Conservation (phyloP, 176 grass and related monocot species). For the Triticum aestivum region DNA sequence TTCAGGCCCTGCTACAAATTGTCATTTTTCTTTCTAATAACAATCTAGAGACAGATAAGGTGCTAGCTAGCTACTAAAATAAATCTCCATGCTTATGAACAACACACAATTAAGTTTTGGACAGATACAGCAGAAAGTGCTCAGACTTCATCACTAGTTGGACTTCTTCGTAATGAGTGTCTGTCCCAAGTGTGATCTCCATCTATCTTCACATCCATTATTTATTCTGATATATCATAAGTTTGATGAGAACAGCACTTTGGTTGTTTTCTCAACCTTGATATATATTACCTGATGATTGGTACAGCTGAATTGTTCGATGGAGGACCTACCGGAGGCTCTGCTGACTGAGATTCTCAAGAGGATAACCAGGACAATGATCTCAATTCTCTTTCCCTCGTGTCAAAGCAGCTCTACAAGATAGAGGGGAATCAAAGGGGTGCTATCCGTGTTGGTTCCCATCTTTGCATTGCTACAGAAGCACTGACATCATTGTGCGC, state of each 20-base stretch:
- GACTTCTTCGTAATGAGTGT: too few species aligned
- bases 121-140: too few species aligned
- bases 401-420: slow-evolving; percentile 35
- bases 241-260: neutral
- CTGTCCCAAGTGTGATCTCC: too few species aligned
- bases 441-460: neutral
- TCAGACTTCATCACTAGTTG: too few species aligned
- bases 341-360: slow-evolving; percentile 47
- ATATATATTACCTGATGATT: neutral
- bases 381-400: slow-evolving; percentile 51
- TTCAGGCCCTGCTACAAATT: too few species aligned
- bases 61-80: too few species aligned
- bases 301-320: neutral
- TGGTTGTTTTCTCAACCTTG: neutral
- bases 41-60: too few species aligned
- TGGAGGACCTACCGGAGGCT: slow-evolving; percentile 50
- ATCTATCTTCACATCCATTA: too few species aligned
- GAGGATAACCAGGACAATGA: slow-evolving; percentile 40
- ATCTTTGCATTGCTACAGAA: neutral
- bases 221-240: neutral
- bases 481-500: slow-evolving; percentile 28
- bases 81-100: too few species aligned
- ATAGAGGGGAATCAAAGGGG: slow-evolving; percentile 25
- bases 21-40: too few species aligned
- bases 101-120: too few species aligned